Conservation (phyloP, 1,284 basidiomycete species). For the Malassezia brasiliensis region DNA sequence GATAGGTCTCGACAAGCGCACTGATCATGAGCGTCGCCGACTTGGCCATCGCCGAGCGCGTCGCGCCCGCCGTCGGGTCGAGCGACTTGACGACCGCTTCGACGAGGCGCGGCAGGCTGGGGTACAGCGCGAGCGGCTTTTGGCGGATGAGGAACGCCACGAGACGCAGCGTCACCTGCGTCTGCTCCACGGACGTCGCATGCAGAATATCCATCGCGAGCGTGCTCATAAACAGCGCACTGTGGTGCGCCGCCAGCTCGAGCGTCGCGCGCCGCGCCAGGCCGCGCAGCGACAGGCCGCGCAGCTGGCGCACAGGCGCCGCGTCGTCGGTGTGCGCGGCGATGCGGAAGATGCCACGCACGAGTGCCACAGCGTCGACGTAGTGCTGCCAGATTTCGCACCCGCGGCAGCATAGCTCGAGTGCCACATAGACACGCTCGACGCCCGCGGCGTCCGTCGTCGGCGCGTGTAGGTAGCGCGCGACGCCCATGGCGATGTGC, state of each 20-base stretch:
- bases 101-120: slow-evolving; percentile 73
- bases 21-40: slow-evolving; percentile 75
- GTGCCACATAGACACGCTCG: slow-evolving; percentile 61
- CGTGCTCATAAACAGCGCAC: slow-evolving; percentile 88
- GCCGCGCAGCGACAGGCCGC: slow-evolving; percentile 22
- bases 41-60: slow-evolving; percentile 76
- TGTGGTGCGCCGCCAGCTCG: slow-evolving; percentile 71
- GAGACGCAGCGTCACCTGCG: slow-evolving; percentile 81
- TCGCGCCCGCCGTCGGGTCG: slow-evolving; percentile 74
- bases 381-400: slow-evolving; percentile 92
- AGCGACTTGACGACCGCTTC: slow-evolving; percentile 94
- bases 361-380: slow-evolving; percentile 76
- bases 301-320: neutral
- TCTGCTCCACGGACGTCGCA: slow-evolving; percentile 65
- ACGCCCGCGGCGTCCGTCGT: slow-evolving; percentile 53
- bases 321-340: slow-evolving; percentile 63
- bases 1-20: slow-evolving; percentile 73
- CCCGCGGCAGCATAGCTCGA: slow-evolving; percentile 78
- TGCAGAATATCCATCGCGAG: slow-evolving; percentile 80
- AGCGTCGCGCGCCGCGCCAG: slow-evolving; percentile 68
- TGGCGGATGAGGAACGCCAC: slow-evolving; percentile 83
- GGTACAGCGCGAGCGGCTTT: slow-evolving; percentile 74
- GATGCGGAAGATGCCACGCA: slow-evolving; percentile 72
- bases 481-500: slow-evolving; percentile 72
- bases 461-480: slow-evolving; percentile 24